Conservation (phyloP, 805 yeast genomes). For the Yamadazyma laniorum region DNA sequence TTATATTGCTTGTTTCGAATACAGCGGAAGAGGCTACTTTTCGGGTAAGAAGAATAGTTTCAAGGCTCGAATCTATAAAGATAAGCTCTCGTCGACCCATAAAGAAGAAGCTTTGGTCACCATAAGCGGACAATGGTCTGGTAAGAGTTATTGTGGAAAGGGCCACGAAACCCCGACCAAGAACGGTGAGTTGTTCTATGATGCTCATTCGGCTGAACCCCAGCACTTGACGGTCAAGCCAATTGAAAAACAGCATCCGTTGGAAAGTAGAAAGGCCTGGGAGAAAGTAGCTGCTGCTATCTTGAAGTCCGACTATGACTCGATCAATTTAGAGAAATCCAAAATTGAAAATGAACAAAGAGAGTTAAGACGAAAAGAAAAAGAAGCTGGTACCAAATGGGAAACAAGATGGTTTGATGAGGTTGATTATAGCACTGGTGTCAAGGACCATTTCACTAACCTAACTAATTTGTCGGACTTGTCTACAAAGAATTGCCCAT, state of each 20-base stretch:
- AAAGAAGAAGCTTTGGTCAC: conserved; percentile 71
- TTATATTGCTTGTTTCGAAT: conserved; percentile 68
- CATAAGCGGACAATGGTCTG: conserved; percentile 92
- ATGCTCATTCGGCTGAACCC: conserved; percentile 50
- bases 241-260: conserved; percentile 69
- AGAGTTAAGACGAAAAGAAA: conserved; percentile 71
- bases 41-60: conserved; percentile 91
- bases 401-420: conserved; percentile 74
- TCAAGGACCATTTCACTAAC: conserved; percentile 32
- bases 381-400: conserved; percentile 66
- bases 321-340: conserved; percentile 73
- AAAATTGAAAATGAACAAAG: conserved; percentile 83
- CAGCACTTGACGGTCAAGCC: conserved; percentile 74
- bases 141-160: conserved; percentile 59
- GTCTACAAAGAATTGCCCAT: conserved; percentile 63
- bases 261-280: conserved; percentile 93
- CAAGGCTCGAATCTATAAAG: conserved; percentile 76
- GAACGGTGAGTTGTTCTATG: conserved; percentile 57
- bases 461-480: conserved; percentile 49
- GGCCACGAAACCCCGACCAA: conserved; percentile 51
- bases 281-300: conserved; percentile 84
- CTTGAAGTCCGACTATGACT: conserved; percentile 67
- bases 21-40: conserved; percentile 90
- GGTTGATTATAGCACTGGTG: conserved; percentile 24
- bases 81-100: conserved; percentile 44